Base-by-base conservation (phyloP, 179 eudicot species). In the Heliamphora pulchella region DNA sequence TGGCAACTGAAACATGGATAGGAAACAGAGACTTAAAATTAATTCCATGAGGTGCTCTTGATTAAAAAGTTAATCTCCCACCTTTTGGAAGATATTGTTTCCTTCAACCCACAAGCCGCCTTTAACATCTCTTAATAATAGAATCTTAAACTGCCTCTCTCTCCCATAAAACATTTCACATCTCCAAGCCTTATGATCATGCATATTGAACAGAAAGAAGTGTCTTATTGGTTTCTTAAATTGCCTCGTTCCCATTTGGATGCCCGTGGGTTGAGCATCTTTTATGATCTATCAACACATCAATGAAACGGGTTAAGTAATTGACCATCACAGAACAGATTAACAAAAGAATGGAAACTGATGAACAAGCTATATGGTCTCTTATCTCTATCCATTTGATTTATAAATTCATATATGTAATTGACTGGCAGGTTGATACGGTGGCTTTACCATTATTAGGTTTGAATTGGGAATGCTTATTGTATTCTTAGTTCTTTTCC, bases 161-260 rank as follows among this genome's bases (percentile, higher is more conserved):
- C 31, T 31, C 31, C 31, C 46, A 66, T 66, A 15, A 1, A 66
- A 8, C 31, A 11, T 39, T 65, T 65, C 70, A 65, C 46, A 31
- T 66, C 70, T 31, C 3, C 0, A 39, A 22, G 70, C 41, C 54
- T 44, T 43, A 43, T 15, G 53, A 7, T 14, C 1, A 69, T 43
- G 53, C 54, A 70, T 46, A 50, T 71, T 47, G 59, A 50, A 22
- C 41, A 72, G 61, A 72, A 71, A 51, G 41, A 47, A n/a, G 75
- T 11, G 18, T 72, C 59, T 72, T 72, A 18, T 50, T 22, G 4
- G 59, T 4, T 9, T 72, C 44, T 72, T 72, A 72, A 47, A 17
- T 41, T 20, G 4, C 31, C 9, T 22, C 44, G 8, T 72, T 20
- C n/a, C 17, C 59, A 20, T 18, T 18, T 17, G 0, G 22, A 14